These are phyloP conservation scores for Boletales sp. DNA, from an alignment of 768 basidiomycete genomes.

Conservation along the genomic window DNA sequence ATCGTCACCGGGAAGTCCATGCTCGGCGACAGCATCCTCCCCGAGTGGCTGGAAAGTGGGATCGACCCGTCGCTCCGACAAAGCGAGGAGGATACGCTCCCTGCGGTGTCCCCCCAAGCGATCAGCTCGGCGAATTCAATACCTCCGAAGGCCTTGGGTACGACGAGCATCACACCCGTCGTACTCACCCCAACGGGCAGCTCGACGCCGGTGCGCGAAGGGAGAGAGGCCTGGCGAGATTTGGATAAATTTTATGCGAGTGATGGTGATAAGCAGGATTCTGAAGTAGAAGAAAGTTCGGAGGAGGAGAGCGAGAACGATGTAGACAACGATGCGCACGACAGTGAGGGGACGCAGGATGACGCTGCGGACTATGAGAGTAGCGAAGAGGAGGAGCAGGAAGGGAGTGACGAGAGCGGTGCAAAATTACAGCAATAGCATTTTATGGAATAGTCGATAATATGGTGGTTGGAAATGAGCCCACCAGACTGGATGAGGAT, in stretches of 20 bases:
- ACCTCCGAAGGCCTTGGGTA: conserved; percentile 25
- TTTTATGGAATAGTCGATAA: too few species aligned
- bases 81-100: conserved; percentile 49
- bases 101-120: conserved; percentile 32
- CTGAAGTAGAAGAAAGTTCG: conserved; percentile 21
- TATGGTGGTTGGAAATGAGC: too few species aligned
- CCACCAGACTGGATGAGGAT: too few species aligned
- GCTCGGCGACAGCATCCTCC: conserved; percentile 44
- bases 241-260: conserved; percentile 74
- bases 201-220: conserved; percentile 43
- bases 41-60: conserved; percentile 87
- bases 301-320: conserved; percentile 32
- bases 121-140: conserved; percentile 37
- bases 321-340: conserved; percentile 24
- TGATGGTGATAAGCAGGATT: conserved; percentile 31
- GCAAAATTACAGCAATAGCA: neutral
- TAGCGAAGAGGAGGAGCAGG: conserved; percentile 16
- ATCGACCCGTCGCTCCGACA: conserved; percentile 78
- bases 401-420: conserved; percentile 16
- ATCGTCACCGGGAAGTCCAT: conserved; percentile 55
- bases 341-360: conserved; percentile 28
- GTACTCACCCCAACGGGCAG: conserved; percentile 54
- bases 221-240: conserved; percentile 50
- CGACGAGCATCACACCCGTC: conserved; percentile 40
- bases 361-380: conserved; percentile 20